Base-by-base conservation (phyloP, 805 yeast genomes). In the Lipomyces lipofer region DNA sequence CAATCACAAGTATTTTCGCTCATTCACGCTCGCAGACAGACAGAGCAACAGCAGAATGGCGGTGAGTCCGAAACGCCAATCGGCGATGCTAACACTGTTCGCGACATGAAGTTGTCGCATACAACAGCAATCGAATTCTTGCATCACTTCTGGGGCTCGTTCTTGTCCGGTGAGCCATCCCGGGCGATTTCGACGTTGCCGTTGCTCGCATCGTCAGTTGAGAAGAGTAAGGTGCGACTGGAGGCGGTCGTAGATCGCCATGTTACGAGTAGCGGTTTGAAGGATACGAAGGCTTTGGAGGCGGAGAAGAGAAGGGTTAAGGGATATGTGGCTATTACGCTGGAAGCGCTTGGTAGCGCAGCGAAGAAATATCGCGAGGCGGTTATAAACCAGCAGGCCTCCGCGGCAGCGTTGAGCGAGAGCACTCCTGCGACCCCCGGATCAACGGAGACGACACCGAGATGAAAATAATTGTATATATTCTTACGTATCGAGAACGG, bases 111-210 rank as follows among this genome's bases (percentile, higher is more conserved):
- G 47, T 69, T 85, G 39, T 75, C 85, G 13, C 91, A 87, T 66
- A 80, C 85, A 0, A 85, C 94, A 0, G 81, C 91, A 2, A 76
- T 84, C 33, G 95, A 86, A 67, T 87, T 86, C 66, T 69, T 87
- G 38, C 79, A 82, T 53, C 95, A 86, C 67, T 87, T 86, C 67
- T 87, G 91, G 86, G 66, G 77, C 1, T 84, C 82, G 65, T 80
- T 80, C 62, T 78, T 78, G 56, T 75, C 79, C 47, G 76, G 71
- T 1, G 70, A 67, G 36, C 70, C 77, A 1, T 67, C 77, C 36
- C 78, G 78, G 47, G 79, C 79, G 1, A 13, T 28, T 0, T 54
- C 58, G 1, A 64, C 71, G 7, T 67, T 82, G 29, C 73, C 76
- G 49, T 77, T 74, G 46, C 70, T 83, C 25, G 80, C 76, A 51